A percentile compares a stretch with the other conserved stretches of the same genome.
These are phyloP conservation scores for Barnettozyma vustinii DNA, from an alignment of 805 yeast genomes.

Conservation along the genomic window DNA sequence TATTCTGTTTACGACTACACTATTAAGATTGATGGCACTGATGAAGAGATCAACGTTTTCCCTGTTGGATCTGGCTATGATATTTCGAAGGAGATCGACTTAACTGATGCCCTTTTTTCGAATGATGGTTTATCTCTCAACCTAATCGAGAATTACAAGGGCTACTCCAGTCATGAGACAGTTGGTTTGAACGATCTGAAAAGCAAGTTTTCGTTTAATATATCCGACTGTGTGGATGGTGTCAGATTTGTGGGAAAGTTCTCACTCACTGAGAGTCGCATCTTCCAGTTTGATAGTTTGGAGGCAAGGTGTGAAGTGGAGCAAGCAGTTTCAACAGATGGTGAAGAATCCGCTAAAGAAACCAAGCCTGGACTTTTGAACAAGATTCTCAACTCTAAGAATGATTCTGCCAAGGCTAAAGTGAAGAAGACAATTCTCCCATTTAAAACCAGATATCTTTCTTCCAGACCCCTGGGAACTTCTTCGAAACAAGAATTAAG, in stretches of 20 bases:
- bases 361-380: conserved; percentile 13
- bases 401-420: conserved; percentile 17
- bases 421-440: conserved; percentile 19
- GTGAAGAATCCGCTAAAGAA: conserved; percentile 8
- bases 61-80: conserved; percentile 40
- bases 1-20: conserved; percentile 46
- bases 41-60: conserved; percentile 35
- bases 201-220: conserved; percentile 29
- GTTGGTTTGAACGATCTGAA: conserved; percentile 7
- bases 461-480: conserved; percentile 44
- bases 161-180: conserved; percentile 23
- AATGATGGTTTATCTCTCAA: conserved; percentile 30
- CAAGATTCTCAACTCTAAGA: conserved; percentile 17
- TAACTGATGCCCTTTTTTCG: conserved; percentile 29
- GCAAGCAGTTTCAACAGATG: conserved; percentile 2
- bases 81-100: conserved; percentile 29
- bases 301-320: conserved; percentile 37
- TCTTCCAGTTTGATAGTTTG: conserved; percentile 42
- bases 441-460: conserved; percentile 30
- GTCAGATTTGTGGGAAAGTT: conserved; percentile 37
- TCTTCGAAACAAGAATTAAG: conserved; percentile 41
- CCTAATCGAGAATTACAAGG: conserved; percentile 27
- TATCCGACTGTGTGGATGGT: conserved; percentile 34
- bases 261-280: conserved; percentile 41
- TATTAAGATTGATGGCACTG: conserved; percentile 27